A percentile compares a stretch with the other conserved stretches of the same genome.
Evolutionary conservation across 2,329 filamentous ascomycete genomes (phyloP).

Genomic region (Botrytis tulipae): DNA sequence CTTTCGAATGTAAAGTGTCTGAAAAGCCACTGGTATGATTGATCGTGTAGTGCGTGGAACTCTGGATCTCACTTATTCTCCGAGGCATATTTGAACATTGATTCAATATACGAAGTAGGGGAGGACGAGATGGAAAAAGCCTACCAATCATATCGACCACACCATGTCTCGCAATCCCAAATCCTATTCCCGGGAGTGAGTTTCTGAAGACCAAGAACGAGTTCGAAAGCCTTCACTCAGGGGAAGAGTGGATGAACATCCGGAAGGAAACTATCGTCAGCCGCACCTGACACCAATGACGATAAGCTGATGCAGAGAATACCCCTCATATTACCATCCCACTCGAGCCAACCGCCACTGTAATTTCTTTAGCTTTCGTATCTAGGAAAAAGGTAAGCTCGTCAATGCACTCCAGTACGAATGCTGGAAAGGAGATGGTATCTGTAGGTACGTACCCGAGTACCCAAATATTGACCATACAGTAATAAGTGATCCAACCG

Average conservation of each 20-base stretch:
- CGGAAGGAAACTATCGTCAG: not conserved
- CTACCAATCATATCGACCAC: not conserved
- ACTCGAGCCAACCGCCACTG: not conserved
- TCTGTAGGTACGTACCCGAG: not conserved
- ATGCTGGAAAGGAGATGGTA: not conserved
- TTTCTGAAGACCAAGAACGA: not conserved
- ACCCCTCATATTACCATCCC: not conserved
- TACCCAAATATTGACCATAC: not conserved
- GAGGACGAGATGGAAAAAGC: not conserved
- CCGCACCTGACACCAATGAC: constrained; percentile 9
- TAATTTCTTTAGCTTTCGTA: constrained; percentile 11
- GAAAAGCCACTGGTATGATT: not conserved
- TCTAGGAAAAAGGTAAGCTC: not conserved
- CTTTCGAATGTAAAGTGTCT: not conserved
- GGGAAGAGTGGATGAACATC: not conserved
- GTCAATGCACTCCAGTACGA: not conserved
- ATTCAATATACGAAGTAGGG: not conserved
- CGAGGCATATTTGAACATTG: not conserved
- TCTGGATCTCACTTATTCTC: not conserved
- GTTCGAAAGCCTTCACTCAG: not conserved
- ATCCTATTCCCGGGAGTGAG: not conserved
- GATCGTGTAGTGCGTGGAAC: not conserved
- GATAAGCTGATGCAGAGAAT: not conserved
- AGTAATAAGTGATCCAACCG: not conserved
- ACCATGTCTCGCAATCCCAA: not conserved